Conservation (phyloP, 352 stramenopile species). For the Phytophthora meadii region DNA sequence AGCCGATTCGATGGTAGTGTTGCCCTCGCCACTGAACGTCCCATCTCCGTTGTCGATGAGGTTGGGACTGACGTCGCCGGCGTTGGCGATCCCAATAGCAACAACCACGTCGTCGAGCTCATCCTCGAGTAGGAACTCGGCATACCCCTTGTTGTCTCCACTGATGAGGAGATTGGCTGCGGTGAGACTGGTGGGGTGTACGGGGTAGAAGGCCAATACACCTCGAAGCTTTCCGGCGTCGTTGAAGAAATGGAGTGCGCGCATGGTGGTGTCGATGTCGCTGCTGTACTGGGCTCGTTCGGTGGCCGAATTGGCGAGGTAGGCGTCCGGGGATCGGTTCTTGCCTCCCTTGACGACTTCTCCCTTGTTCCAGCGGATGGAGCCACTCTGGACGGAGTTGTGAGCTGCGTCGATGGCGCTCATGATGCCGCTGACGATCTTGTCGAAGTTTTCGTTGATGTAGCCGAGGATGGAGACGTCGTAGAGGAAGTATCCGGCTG, state of each 20-base stretch:
- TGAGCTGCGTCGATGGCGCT: slow-evolving; percentile 68
- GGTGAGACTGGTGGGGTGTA: slow-evolving; percentile 86
- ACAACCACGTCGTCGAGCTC: slow-evolving; percentile 39
- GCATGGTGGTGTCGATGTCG: slow-evolving; percentile 78
- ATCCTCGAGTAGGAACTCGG: slow-evolving; percentile 52
- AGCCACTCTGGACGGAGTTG: slow-evolving; percentile 50
- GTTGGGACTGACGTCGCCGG: slow-evolving; percentile 58
- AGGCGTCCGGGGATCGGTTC: slow-evolving; percentile 76
- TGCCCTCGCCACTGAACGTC: slow-evolving; percentile 50
- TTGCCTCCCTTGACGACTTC: slow-evolving; percentile 55
- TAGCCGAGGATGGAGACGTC: slow-evolving; percentile 54
- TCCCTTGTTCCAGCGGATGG: slow-evolving; percentile 49
- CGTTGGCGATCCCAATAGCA: slow-evolving; percentile 56
- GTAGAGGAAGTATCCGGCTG: slow-evolving; percentile 82
- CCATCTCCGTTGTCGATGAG: slow-evolving; percentile 55
- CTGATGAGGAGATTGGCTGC: slow-evolving; percentile 77
- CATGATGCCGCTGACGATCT: slow-evolving; percentile 78
- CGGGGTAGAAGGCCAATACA: slow-evolving; percentile 72
- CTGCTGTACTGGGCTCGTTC: slow-evolving; percentile 66
- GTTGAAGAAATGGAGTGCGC: slow-evolving; percentile 61
- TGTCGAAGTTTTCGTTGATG: slow-evolving; percentile 69
- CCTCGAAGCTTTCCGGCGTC: slow-evolving; percentile 44
- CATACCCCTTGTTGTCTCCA: slow-evolving; percentile 84
- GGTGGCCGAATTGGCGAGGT: slow-evolving; percentile 67
- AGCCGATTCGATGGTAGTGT: slow-evolving; percentile 40